Evolutionary conservation across 768 basidiomycete species (phyloP), one percentile per base, ranked within the genome.

Genomic region (Mycena sanguinolenta): DNA sequence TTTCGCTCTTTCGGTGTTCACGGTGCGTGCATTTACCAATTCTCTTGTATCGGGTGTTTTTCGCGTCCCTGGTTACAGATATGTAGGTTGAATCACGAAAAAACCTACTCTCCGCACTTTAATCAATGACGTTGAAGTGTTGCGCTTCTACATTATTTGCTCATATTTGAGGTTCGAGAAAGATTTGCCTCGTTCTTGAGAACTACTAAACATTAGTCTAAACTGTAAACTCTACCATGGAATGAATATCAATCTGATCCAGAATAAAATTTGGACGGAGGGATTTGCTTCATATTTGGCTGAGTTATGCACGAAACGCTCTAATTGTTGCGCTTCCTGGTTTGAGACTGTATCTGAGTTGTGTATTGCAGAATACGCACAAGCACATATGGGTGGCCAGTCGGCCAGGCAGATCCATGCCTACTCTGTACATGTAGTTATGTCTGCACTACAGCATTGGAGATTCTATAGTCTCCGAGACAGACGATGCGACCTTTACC

Each of bases 71-170:
- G 46, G n/a, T 46, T n/a, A 46, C 46, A 46, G 19, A 46, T 46
- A 46, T n/a, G 46, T n/a, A 46, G 21, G 46, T 46, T 38, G 36
- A 38, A 38, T 38, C 36, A 38, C 14, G 19, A 57, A 57, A 57
- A 57, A 57, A 21, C 32, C 30, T 36, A 36, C 54, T 30, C 54
- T 19, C 54, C 34, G 21, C 30, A 34, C 54, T 57, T 32, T 32
- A 57, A 57, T 57, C 14, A 13, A 57, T 57, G 14, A 36, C 34
- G 17, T 57, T 36, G 54, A 34, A 57, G 53, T 54, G 53, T 54
- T 54, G 28, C 30, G 53, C 53, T 54, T 54, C 53, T 54, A 54
- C 19, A 17, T 57, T 57, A 57, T 57, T 57, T 34, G 54, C 17
- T 28, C 54, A 58, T 58, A 58, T 58, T 36, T 58, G 34, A 28